Conservation (phyloP, 805 yeast genomes). For the Ogataea chonburiensis region DNA sequence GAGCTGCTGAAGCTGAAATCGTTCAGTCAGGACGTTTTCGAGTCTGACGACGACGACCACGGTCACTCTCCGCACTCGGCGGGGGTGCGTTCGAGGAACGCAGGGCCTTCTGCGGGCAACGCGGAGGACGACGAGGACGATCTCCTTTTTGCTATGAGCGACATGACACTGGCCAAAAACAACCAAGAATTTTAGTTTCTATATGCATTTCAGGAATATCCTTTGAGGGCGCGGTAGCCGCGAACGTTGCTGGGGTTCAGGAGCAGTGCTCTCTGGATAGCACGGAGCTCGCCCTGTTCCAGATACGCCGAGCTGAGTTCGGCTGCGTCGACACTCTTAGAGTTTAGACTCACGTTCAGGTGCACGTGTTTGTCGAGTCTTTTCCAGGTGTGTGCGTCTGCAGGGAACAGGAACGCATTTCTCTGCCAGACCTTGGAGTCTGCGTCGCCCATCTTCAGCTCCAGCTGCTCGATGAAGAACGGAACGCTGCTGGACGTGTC, state of each 20-base stretch:
- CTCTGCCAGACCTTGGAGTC: constrained; percentile 54
- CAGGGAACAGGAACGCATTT: constrained; percentile 73
- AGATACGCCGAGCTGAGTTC: constrained; percentile 54
- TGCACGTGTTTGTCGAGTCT: constrained; percentile 57
- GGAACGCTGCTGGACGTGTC: constrained; percentile 62
- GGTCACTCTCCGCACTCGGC: constrained; percentile 14
- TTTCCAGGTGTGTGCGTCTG: constrained; percentile 67
- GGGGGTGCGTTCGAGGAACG: constrained; percentile 3
- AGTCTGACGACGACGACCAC: constrained; percentile 34
- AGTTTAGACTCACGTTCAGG: constrained; percentile 52
- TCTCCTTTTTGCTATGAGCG: constrained; percentile 69
- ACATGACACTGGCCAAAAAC: constrained; percentile 47
- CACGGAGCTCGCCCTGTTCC: constrained; percentile 46
- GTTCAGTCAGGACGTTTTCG: constrained; percentile 34
- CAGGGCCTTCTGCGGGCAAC: constrained; percentile 11
- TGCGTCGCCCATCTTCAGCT: constrained; percentile 36
- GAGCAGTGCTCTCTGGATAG: constrained; percentile 67
- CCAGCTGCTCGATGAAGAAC: constrained; percentile 52
- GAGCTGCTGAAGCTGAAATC: constrained; percentile 32
- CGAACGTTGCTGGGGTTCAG: constrained; percentile 52
- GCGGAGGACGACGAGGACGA: constrained; percentile 64
- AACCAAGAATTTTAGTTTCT: constrained; percentile 24
- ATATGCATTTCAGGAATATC: constrained; percentile 9
- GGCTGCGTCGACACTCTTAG: constrained; percentile 48
- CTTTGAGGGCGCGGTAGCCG: constrained; percentile 25